A percentile compares a stretch with the other conserved stretches of the same genome.
These are phyloP conservation scores for Oryza officinalis DNA, from an alignment of 176 grass and related monocot genomes.

Conservation along the genomic window DNA sequence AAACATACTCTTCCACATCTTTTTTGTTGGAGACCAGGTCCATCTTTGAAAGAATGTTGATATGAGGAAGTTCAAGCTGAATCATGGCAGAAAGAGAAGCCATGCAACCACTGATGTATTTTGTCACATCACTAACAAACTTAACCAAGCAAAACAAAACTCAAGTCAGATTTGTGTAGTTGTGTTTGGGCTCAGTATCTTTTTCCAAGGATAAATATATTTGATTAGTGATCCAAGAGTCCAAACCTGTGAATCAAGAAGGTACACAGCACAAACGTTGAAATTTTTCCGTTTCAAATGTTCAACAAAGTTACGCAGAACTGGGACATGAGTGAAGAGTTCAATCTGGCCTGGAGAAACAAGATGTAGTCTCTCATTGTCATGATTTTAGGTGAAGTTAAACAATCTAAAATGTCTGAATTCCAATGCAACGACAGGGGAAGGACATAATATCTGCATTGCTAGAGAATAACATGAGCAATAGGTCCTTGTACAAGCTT, in stretches of 20 bases:
- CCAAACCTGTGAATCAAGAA: slow-evolving; percentile 95
- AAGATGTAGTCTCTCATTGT: slow-evolving; percentile 22
- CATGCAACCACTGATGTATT: slow-evolving; percentile 98
- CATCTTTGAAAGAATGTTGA: slow-evolving; percentile 99
- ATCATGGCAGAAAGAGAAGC: slow-evolving; percentile 97
- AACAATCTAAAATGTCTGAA: neutral
- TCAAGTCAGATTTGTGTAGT: neutral
- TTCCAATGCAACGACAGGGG: neutral
- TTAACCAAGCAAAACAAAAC: slow-evolving; percentile 45
- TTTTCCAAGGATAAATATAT: slow-evolving; percentile 2
- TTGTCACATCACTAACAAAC: slow-evolving; percentile 94
- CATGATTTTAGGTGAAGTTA: slow-evolving; percentile 7
- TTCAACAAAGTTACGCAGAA: slow-evolving; percentile 86
- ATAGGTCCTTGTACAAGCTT: neutral
- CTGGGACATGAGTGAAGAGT: slow-evolving; percentile 92
- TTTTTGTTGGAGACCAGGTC: slow-evolving; percentile 90
- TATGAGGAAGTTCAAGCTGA: slow-evolving; percentile 96
- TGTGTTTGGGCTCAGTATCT: neutral
- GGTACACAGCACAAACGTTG: slow-evolving; percentile 82
- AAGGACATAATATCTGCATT: neutral
- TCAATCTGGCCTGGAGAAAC: slow-evolving; percentile 91
- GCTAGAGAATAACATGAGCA: neutral
- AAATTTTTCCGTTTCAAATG: slow-evolving; percentile 89
- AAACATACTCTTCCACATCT: slow-evolving; percentile 78
- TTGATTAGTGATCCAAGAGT: neutral